Conservation (phyloP, 73 alveolate genomes). For the Stentor coeruleus region DNA sequence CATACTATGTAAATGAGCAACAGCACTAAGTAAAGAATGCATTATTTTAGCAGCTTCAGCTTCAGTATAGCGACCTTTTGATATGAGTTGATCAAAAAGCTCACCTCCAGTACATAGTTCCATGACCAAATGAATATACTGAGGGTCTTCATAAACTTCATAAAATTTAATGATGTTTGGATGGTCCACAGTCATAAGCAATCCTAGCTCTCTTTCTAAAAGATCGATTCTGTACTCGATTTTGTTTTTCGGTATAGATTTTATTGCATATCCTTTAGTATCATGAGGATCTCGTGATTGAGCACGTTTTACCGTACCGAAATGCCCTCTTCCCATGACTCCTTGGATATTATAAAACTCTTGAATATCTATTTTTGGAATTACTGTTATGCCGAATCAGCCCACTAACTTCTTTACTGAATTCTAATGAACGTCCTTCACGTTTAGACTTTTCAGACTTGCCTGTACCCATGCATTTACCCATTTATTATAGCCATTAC, state of each 20-base stretch:
- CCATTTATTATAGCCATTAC: too few species aligned
- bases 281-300: neutral
- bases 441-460: too few species aligned
- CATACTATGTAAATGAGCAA: neutral
- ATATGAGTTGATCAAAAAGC: neutral
- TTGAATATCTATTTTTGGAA: too few species aligned
- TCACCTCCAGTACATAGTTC: neutral
- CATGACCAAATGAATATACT: neutral
- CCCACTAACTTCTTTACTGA: too few species aligned
- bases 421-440: too few species aligned
- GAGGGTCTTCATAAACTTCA: neutral
- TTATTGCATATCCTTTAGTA: neutral
- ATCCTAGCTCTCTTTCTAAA: neutral
- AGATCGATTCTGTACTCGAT: slow-evolving; percentile 21
- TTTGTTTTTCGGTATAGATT: neutral
- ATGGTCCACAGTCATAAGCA: neutral
- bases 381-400: too few species aligned
- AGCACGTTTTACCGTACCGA: neutral
- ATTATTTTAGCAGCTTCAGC: neutral
- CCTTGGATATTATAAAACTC: neutral
- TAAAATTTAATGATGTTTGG: neutral
- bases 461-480: too few species aligned
- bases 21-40: neutral
- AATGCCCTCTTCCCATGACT: neutral
- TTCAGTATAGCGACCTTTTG: neutral